phyloP scores from a whole-genome alignment of 345 rosid genomes.

The Cardamine occulta region DNA sequence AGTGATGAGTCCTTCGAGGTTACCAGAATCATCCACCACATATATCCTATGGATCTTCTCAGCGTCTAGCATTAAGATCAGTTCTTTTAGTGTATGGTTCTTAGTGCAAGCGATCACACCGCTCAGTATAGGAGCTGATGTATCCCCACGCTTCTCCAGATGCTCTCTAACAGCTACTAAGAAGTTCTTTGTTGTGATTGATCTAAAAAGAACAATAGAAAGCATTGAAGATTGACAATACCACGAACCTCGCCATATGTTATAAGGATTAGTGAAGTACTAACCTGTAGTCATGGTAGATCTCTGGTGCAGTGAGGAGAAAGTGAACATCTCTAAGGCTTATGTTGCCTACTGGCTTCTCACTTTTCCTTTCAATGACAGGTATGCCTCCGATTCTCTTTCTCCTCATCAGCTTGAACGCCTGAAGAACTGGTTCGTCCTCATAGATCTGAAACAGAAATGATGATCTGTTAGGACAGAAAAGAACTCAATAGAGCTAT shows the following conservation, averaged over 20 bases:
- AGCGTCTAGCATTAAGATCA: constrained; percentile 71
- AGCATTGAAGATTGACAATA: constrained; percentile 23
- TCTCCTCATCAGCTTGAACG: constrained; percentile 91
- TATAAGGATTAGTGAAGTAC: constrained; percentile 21
- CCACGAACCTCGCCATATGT: background rate
- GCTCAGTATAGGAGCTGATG: constrained; percentile 53
- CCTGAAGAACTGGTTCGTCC: constrained; percentile 97
- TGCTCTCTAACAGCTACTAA: constrained; percentile 66
- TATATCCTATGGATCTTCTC: constrained; percentile 79
- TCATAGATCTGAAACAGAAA: constrained; percentile 63
- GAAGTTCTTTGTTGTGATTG: constrained; percentile 86
- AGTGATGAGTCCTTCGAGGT: constrained; percentile 90
- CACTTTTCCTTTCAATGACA: constrained; percentile 60
- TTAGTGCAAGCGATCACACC: constrained; percentile 78
- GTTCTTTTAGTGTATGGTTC: constrained; percentile 64
- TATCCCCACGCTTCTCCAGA: constrained; percentile 59
- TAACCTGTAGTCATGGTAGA: constrained; percentile 86
- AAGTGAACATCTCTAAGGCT: constrained; percentile 89
- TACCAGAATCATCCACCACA: constrained; percentile 77
- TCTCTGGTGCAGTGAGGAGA: constrained; percentile 91
- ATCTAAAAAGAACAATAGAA: constrained; percentile 46
- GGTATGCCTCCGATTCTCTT: constrained; percentile 81
- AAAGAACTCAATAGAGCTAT: background rate
- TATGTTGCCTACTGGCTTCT: constrained; percentile 83
- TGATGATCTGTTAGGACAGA: background rate